These are phyloP conservation scores for Taiozyma onychis DNA, from an alignment of 1,139 yeast genomes.

Conservation along the genomic window DNA sequence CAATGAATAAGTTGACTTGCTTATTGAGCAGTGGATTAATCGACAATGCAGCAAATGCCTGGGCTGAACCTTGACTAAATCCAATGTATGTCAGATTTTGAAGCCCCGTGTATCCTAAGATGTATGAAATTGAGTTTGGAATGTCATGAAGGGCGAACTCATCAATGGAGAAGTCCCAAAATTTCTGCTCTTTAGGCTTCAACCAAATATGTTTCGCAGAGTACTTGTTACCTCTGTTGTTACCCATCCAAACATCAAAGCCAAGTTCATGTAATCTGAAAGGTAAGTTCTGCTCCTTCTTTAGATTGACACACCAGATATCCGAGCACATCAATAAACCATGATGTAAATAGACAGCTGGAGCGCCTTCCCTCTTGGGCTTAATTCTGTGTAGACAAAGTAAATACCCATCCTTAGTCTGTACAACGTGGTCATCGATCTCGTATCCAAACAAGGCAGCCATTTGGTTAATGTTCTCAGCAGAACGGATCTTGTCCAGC, in stretches of 20 bases:
- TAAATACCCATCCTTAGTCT: constrained; percentile 48
- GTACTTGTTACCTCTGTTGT: constrained; percentile 86
- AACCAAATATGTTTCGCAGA: constrained; percentile 45
- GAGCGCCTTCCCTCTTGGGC: constrained; percentile 35
- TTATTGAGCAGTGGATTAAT: constrained; percentile 63
- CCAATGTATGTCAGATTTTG: constrained; percentile 60
- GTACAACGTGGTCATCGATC: constrained; percentile 51
- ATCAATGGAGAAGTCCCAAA: constrained; percentile 82
- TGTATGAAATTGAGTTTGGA: constrained; percentile 59
- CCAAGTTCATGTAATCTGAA: constrained; percentile 71
- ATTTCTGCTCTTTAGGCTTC: constrained; percentile 41
- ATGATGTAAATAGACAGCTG: constrained; percentile 77
- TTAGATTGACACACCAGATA: constrained; percentile 74
- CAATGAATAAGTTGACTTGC: constrained; percentile 68
- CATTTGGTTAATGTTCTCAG: constrained; percentile 57
- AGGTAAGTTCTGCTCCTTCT: constrained; percentile 63
- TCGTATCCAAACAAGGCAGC: constrained; percentile 57
- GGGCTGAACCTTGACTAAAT: constrained; percentile 85
- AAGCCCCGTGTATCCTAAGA: constrained; percentile 37
- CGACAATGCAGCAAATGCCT: constrained; percentile 73
- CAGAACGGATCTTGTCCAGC: constrained; percentile 26
- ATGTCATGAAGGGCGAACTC: constrained; percentile 72
- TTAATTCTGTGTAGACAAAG: constrained; percentile 48
- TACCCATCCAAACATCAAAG: constrained; percentile 88
- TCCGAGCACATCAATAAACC: constrained; percentile 91